These are phyloP conservation scores for Dionaea muscipula DNA, from an alignment of 179 eudicot species.

Conservation along the genomic window DNA sequence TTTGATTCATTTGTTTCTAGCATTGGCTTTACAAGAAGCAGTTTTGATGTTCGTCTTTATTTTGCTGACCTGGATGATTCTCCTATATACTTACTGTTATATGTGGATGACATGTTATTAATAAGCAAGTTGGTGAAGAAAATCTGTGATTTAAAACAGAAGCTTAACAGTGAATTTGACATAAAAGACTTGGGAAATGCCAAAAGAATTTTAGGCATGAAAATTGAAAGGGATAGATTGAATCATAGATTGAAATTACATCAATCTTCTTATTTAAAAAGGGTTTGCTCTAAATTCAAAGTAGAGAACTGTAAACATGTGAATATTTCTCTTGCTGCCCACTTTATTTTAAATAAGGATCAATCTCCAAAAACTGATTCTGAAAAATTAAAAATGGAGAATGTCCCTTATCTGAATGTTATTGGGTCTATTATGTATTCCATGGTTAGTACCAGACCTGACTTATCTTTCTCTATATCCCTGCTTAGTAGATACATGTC, in stretches of 20 bases:
- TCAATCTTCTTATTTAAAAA: not conserved
- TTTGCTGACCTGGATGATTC: too few relatives aligned
- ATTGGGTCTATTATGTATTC: not conserved
- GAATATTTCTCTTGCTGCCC: not conserved
- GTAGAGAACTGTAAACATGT: not conserved
- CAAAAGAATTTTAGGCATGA: not conserved
- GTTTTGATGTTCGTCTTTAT: too few relatives aligned
- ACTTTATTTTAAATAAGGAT: not conserved
- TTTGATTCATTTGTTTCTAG: not conserved
- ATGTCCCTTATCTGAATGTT: not conserved
- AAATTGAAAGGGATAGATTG: not conserved
- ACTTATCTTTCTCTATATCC: not conserved
- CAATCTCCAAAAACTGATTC: not conserved
- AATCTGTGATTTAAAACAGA: too few relatives aligned
- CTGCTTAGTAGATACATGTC: not conserved
- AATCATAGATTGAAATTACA: not conserved
- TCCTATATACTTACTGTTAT: too few relatives aligned
- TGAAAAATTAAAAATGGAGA: not conserved
- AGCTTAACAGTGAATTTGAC: not conserved
- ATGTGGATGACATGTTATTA: too few relatives aligned
- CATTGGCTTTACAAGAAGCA: not conserved
- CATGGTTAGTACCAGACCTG: not conserved
- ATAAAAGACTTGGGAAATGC: conserved; percentile 3
- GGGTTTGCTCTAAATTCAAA: not conserved
- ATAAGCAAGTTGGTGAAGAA: too few relatives aligned